Evolutionary conservation across 1,139 yeast genomes (phyloP).

Genomic region (Wickerhamiella pararugosa): DNA sequence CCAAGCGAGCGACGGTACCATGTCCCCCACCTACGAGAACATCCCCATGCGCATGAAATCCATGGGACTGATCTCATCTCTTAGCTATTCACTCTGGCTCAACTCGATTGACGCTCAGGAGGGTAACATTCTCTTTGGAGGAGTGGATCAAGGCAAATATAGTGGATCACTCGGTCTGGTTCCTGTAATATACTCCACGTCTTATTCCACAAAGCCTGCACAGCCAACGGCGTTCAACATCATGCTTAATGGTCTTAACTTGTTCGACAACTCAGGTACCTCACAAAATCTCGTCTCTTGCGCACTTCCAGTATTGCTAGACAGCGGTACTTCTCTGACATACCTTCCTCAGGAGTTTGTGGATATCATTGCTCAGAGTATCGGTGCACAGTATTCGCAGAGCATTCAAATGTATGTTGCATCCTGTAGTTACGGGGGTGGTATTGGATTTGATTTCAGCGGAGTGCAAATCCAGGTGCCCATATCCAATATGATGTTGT

Average conservation of each 20-base stretch:
- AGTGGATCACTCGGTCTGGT: conserved; percentile 30
- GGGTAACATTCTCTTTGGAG: conserved; percentile 48
- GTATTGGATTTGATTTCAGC: conserved; percentile 18
- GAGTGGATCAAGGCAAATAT: conserved; percentile 41
- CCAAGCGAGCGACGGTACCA: neutral
- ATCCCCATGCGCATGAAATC: conserved; percentile 15
- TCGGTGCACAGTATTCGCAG: conserved; percentile 16
- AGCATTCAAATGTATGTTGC: conserved; percentile 17
- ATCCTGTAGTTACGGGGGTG: conserved; percentile 12
- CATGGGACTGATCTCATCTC: conserved; percentile 33
- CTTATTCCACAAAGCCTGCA: neutral
- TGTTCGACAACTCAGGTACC: neutral
- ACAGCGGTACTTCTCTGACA: conserved; percentile 14
- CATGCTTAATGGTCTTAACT: conserved; percentile 6
- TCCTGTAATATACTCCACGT: conserved; percentile 11
- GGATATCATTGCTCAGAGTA: conserved; percentile 15
- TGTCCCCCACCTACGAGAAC: conserved; percentile 13
- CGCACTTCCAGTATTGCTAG: conserved; percentile 12
- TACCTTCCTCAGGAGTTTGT: conserved; percentile 17
- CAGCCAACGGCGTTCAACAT: conserved; percentile 8
- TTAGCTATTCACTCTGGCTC: conserved; percentile 42
- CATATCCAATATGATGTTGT: conserved; percentile 18
- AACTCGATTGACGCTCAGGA: conserved; percentile 26
- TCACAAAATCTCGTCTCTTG: conserved; percentile 7
- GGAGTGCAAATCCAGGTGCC: conserved; percentile 20